These are phyloP conservation scores for Pseudocercospora pini-densiflorae DNA, from an alignment of 2,329 filamentous ascomycete genomes.

Conservation along the genomic window DNA sequence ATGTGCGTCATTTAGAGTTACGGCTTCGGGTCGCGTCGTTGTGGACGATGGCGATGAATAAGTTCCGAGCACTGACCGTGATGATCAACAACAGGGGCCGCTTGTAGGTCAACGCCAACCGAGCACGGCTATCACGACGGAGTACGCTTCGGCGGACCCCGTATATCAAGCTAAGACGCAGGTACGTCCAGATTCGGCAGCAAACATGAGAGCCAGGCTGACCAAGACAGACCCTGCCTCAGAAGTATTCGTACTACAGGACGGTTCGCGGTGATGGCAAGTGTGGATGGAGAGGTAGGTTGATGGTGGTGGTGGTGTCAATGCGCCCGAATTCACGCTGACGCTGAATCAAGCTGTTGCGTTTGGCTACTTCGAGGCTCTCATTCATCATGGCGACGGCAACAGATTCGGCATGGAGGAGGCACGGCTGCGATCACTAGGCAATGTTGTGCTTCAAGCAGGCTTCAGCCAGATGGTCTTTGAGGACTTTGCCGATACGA, in stretches of 20 bases:
- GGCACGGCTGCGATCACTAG: slow-evolving; percentile 72
- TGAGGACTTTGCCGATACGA: slow-evolving; percentile 83
- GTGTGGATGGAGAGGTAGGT: slow-evolving; percentile 95
- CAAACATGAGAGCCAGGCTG: background rate
- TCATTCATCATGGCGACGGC: slow-evolving; percentile 70
- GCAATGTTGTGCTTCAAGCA: slow-evolving; percentile 69
- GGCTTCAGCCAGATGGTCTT: slow-evolving; percentile 72
- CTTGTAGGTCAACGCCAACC: slow-evolving; percentile 78
- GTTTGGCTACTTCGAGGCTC: slow-evolving; percentile 89
- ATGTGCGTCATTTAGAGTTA: slow-evolving; percentile 29
- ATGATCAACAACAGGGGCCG: slow-evolving; percentile 66
- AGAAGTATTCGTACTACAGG: slow-evolving; percentile 85
- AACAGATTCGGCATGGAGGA: slow-evolving; percentile 71
- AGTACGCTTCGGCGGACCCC: slow-evolving; percentile 88
- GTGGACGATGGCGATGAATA: slow-evolving; percentile 8
- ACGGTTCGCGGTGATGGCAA: slow-evolving; percentile 91
- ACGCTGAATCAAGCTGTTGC: slow-evolving; percentile 70
- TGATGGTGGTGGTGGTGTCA: slow-evolving; percentile 15
- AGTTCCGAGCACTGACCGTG: slow-evolving; percentile 31
- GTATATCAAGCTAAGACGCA: slow-evolving; percentile 85
- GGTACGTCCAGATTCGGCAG: slow-evolving; percentile 58
- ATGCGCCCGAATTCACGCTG: slow-evolving; percentile 23
- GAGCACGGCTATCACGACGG: slow-evolving; percentile 76
- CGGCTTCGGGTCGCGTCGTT: slow-evolving; percentile 27
- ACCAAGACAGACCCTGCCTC: slow-evolving; percentile 69